These are phyloP conservation scores for Saccharum officinarum DNA, from an alignment of 176 grass and related monocot genomes.

Conservation along the genomic window DNA sequence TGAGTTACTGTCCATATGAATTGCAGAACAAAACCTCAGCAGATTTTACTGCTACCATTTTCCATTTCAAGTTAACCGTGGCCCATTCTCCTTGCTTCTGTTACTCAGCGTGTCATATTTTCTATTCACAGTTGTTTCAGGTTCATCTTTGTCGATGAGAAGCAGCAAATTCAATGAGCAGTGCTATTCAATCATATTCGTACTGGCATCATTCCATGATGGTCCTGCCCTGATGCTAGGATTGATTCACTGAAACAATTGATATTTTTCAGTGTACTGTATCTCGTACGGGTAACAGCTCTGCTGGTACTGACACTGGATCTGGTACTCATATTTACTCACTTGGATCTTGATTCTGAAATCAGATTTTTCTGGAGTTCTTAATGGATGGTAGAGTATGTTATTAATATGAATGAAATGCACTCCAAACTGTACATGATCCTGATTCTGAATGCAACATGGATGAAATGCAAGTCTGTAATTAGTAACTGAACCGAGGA, in stretches of 20 bases:
- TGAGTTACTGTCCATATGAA: not conserved
- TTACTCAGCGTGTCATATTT: not conserved
- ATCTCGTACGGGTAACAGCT: conserved; percentile 16
- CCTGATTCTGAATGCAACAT: not conserved
- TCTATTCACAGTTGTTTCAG: not conserved
- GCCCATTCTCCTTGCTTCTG: not conserved
- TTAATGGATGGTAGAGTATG: not conserved
- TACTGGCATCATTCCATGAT: conserved; percentile 12
- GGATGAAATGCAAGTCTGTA: no score
- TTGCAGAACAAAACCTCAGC: not conserved
- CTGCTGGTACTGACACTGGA: conserved; percentile 14
- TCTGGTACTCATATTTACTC: conserved; percentile 28
- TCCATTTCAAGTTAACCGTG: not conserved
- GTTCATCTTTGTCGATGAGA: not conserved
- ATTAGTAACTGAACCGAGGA: no score
- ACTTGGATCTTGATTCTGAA: conserved; percentile 7
- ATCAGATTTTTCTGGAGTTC: not conserved
- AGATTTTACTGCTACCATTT: not conserved
- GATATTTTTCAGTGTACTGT: conserved; percentile 37
- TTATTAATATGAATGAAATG: not conserved
- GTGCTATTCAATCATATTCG: conserved; percentile 12
- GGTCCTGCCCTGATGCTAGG: not conserved
- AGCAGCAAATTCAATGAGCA: not conserved
- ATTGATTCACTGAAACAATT: conserved; percentile 3
- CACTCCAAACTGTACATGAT: not conserved